Conservation (phyloP, 306 rosid genomes). For the Calophaca sinica region DNA sequence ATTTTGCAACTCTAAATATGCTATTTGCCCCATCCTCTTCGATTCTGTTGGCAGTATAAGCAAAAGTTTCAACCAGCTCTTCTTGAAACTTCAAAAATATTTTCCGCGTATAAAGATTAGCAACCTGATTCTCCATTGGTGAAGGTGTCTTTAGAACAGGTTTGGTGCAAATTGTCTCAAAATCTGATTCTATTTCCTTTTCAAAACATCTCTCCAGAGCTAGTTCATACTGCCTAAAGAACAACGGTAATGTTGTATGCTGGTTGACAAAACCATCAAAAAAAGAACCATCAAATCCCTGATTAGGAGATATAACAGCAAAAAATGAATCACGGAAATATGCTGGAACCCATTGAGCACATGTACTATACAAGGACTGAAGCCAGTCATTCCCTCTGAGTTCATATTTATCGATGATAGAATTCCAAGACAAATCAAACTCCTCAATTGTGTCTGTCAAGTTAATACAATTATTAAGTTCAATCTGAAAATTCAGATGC, state of each 20-base stretch:
- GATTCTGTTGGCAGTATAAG: conserved; percentile 91
- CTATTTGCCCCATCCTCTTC: conserved; percentile 83
- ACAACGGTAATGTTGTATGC: conserved; percentile 89
- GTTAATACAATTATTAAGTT: conserved; percentile 88
- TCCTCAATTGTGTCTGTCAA: conserved; percentile 90
- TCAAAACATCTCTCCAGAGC: conserved; percentile 86
- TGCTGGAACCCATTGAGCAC: conserved; percentile 90
- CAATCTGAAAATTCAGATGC: conserved; percentile 84
- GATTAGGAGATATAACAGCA: conserved; percentile 71
- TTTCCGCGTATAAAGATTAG: conserved; percentile 82
- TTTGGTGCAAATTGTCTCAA: conserved; percentile 76
- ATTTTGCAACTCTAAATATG: conserved; percentile 94
- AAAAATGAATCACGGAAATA: conserved; percentile 88
- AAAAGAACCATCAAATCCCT: conserved; percentile 73
- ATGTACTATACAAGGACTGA: conserved; percentile 71
- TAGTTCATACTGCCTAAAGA: conserved; percentile 92
- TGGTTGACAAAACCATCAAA: conserved; percentile 88
- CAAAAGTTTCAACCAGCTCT: conserved; percentile 97
- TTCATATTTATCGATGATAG: conserved; percentile 79
- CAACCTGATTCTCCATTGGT: conserved; percentile 98
- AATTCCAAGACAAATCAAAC: conserved; percentile 87
- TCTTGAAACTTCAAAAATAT: conserved; percentile 90
- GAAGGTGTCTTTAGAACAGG: conserved; percentile 94
- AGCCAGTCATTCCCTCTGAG: conserved; percentile 86
- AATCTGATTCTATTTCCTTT: conserved; percentile 85